Conservation (phyloP, 1,139 yeast genomes). For the Magnusiomyces tetraspermus region DNA sequence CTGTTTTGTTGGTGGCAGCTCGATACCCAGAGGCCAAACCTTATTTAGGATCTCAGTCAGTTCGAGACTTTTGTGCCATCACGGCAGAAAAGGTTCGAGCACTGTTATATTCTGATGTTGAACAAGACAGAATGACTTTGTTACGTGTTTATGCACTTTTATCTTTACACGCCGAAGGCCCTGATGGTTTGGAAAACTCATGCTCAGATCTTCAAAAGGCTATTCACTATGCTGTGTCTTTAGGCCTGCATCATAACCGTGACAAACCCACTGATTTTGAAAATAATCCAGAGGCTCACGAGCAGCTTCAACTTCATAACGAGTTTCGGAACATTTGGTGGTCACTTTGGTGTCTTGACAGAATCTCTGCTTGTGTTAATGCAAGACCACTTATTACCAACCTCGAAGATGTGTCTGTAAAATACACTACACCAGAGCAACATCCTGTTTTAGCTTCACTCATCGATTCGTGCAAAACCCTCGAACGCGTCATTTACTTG, state of each 20-base stretch:
- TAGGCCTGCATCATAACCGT: conserved; percentile 35
- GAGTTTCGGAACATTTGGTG: conserved; percentile 35
- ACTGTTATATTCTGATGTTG: conserved; percentile 37
- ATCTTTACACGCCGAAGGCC: conserved; percentile 30
- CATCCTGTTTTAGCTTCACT: conserved; percentile 26
- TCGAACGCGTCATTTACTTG: conserved; percentile 32
- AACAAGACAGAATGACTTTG: conserved; percentile 35
- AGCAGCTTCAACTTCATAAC: background rate
- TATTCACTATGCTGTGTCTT: conserved; percentile 33
- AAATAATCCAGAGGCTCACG: background rate
- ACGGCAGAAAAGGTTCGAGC: conserved; percentile 35
- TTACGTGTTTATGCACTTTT: conserved; percentile 33
- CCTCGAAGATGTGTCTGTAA: conserved; percentile 34
- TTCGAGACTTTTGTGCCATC: conserved; percentile 30
- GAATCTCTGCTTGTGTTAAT: conserved; percentile 35
- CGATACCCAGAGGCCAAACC: conserved; percentile 33
- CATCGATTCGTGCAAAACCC: conserved; percentile 28
- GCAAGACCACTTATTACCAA: conserved; percentile 34
- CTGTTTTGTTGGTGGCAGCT: conserved; percentile 35
- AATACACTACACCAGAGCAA: conserved; percentile 24
- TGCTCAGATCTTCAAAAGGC: conserved; percentile 35
- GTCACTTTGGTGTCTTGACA: conserved; percentile 36
- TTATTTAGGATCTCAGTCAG: conserved; percentile 27
- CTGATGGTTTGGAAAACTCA: conserved; percentile 36
- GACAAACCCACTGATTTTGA: conserved; percentile 25